Percentiles rank a stretch among this genome's conserved stretches.
Evolutionary conservation across 495 filamentous ascomycete genomes (phyloP).

Genomic region (Apodospora peruviana): DNA sequence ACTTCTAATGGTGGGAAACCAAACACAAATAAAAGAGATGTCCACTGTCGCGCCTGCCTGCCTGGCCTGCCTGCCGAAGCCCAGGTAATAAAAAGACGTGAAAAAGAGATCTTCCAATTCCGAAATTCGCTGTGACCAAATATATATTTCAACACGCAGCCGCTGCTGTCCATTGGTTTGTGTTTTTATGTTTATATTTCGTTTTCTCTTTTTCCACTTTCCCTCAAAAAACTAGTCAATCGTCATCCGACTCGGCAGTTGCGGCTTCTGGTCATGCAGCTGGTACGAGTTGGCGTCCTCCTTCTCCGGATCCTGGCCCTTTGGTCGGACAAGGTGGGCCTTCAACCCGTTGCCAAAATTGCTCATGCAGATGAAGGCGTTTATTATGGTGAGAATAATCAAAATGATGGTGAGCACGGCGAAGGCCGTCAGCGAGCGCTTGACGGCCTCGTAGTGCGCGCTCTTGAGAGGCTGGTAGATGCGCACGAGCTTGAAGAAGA

Average conservation of each 20-base stretch:
- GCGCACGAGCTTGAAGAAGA: slow-evolving; percentile 94
- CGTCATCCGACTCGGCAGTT: slow-evolving; percentile 71
- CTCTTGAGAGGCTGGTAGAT: slow-evolving; percentile 67
- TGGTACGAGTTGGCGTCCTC: slow-evolving; percentile 64
- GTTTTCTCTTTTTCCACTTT: neutral
- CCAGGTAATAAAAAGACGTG: too few species aligned
- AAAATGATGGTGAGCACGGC: slow-evolving; percentile 86
- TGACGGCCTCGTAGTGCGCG: slow-evolving; percentile 63
- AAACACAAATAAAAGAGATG: too few species aligned
- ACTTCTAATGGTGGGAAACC: too few species aligned
- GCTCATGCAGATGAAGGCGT: slow-evolving; percentile 75
- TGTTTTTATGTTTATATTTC: slow-evolving; percentile 1
- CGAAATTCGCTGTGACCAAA: too few species aligned
- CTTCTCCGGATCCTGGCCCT: slow-evolving; percentile 63
- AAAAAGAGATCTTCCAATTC: too few species aligned
- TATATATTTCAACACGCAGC: too few species aligned
- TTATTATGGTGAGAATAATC: slow-evolving; percentile 83
- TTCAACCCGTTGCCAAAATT: slow-evolving; percentile 93
- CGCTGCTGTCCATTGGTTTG: too few species aligned
- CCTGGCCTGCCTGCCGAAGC: too few species aligned
- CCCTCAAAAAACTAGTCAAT: slow-evolving; percentile 58
- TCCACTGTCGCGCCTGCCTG: too few species aligned
- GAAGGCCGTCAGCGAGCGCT: slow-evolving; percentile 80
- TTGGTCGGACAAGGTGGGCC: slow-evolving; percentile 69
- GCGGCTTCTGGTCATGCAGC: slow-evolving; percentile 52